Percentiles rank a stretch among this genome's conserved stretches.
Evolutionary conservation across 305 asterid species (phyloP).

Genomic region (Fraxinus albicans): DNA sequence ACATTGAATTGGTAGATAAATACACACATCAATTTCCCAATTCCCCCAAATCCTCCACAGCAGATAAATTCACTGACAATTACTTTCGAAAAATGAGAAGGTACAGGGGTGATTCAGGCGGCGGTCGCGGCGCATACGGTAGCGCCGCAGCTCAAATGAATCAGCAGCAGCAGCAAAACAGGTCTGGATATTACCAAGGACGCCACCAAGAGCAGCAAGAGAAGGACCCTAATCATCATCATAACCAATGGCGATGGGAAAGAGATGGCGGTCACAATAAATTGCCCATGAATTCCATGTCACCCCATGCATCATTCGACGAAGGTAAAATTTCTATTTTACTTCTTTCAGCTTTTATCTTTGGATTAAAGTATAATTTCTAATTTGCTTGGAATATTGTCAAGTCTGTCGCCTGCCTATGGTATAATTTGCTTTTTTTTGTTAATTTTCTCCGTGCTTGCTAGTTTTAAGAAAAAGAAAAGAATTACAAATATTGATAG

Average conservation of each 20-base stretch:
- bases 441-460: background rate
- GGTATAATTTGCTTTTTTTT: background rate
- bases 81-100: background rate
- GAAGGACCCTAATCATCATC: conserved; percentile 21
- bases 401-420: background rate
- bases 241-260: conserved; percentile 35
- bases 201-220: conserved; percentile 16
- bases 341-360: background rate
- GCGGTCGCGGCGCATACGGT: conserved; percentile 16
- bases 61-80: background rate
- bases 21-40: background rate
- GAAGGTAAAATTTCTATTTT: conserved; percentile 23
- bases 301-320: conserved; percentile 29
- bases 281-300: conserved; percentile 29
- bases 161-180: conserved; percentile 17
- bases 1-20: background rate
- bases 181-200: conserved; percentile 5
- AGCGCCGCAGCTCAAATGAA: conserved; percentile 17
- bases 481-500: background rate
- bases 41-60: background rate
- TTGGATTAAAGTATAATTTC: background rate
- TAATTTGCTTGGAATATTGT: background rate
- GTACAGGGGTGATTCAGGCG: conserved; percentile 5
- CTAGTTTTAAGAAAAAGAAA: background rate
- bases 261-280: conserved; percentile 25